Conservation (phyloP, 148 eudicot species). For the Selenicereus undatus region DNA sequence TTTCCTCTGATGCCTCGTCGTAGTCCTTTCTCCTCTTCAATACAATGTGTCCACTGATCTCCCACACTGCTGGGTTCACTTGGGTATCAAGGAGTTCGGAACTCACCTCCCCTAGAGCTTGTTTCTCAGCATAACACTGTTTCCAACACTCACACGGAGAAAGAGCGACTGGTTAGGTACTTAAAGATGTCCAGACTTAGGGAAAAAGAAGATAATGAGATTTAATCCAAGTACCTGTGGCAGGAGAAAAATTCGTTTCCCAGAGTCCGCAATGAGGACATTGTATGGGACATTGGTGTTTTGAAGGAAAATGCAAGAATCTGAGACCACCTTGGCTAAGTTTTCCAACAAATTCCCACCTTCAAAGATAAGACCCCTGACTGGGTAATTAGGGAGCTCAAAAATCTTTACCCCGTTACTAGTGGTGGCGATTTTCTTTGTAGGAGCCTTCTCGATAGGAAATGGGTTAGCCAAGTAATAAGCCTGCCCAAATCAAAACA, state of each 20-base stretch:
- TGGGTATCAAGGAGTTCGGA: constrained; percentile 81
- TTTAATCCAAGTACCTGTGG: constrained; percentile 61
- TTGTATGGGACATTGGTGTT: constrained; percentile 80
- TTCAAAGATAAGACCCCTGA: constrained; percentile 80
- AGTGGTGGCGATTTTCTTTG: constrained; percentile 42
- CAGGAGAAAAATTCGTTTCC: constrained; percentile 63
- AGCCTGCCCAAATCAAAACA: constrained; percentile 43
- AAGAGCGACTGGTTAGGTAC: neutral
- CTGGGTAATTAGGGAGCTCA: constrained; percentile 63
- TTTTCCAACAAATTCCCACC: constrained; percentile 54
- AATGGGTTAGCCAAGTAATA: constrained; percentile 75
- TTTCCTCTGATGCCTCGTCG: constrained; percentile 83
- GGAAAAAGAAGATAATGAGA: neutral
- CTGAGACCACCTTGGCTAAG: constrained; percentile 57
- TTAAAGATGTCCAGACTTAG: neutral
- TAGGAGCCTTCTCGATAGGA: constrained; percentile 77
- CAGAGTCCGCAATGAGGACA: constrained; percentile 77
- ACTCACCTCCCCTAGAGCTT: constrained; percentile 81
- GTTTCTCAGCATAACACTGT: constrained; percentile 98
- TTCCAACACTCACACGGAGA: neutral
- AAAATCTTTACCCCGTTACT: constrained; percentile 51
- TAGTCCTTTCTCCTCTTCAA: constrained; percentile 80
- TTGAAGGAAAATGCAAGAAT: constrained; percentile 79
- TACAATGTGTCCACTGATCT: constrained; percentile 96
- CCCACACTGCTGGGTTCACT: constrained; percentile 99